phyloP scores from a whole-genome alignment of 1,139 yeast species.

The Saccharomyces hybrid region DNA sequence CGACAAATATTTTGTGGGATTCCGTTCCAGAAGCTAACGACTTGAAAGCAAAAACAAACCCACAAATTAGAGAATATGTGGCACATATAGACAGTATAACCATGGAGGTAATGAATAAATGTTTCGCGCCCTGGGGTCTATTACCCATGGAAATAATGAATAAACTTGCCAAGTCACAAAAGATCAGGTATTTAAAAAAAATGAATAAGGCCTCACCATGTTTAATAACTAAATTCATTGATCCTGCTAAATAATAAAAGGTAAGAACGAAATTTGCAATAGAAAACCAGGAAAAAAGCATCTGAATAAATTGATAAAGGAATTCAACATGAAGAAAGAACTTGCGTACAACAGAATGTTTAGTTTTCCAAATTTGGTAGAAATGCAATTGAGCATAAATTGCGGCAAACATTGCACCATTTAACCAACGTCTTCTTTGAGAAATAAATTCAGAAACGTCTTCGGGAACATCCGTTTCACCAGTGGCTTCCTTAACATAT shows the following conservation, averaged over 20 bases:
- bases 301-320: slow-evolving; percentile 65
- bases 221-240: slow-evolving; percentile 53
- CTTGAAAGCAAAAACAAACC: slow-evolving; percentile 65
- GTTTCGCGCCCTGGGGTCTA: slow-evolving; percentile 86
- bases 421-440: slow-evolving; percentile 96
- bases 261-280: slow-evolving; percentile 85
- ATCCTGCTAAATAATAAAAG: slow-evolving; percentile 87
- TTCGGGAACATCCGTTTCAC: slow-evolving; percentile 98
- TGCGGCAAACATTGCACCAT: slow-evolving; percentile 97
- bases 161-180: slow-evolving; percentile 74
- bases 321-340: slow-evolving; percentile 77
- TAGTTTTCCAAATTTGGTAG: slow-evolving; percentile 76
- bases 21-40: slow-evolving; percentile 42
- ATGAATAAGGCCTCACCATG: slow-evolving; percentile 75
- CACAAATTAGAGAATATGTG: slow-evolving; percentile 72
- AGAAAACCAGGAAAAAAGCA: slow-evolving; percentile 82
- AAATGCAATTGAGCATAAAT: slow-evolving; percentile 76
- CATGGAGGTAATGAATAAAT: slow-evolving; percentile 64
- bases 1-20: slow-evolving; percentile 49
- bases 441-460: slow-evolving; percentile 81
- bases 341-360: slow-evolving; percentile 71
- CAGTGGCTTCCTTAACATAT: slow-evolving; percentile 88
- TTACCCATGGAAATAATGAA: slow-evolving; percentile 92
- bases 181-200: slow-evolving; percentile 72
- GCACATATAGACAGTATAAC: slow-evolving; percentile 71